Base-by-base conservation (phyloP, 192 early-diverging fungal species). In the Mortierella alpina region DNA sequence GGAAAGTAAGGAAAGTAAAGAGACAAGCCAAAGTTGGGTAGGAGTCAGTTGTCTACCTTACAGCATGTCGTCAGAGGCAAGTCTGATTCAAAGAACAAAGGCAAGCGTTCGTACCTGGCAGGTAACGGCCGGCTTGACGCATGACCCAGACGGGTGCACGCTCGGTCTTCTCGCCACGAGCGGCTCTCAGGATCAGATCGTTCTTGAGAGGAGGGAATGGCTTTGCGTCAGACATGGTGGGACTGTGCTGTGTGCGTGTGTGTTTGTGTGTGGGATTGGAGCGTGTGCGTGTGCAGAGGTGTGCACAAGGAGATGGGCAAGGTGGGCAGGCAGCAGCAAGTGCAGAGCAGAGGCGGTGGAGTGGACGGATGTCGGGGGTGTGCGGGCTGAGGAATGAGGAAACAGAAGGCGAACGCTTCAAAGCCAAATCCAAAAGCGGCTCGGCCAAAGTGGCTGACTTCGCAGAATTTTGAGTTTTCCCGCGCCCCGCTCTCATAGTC, bases 81-180 rank as follows among this genome's bases (percentile, higher is more conserved):
- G 31, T 31, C 31, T 31, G 31, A 31, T 31, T 31, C 31, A 31
- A 31, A 31, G 1, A 31, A 31, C n/a, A 31, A 31, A 1, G 31
- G 31, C 31, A 31, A 31, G 31, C 31, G 31, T 31, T 31, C 31
- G 31, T 88, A 95, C 93, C 93, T 59, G 98, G 96, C 80, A 99
- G 86, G 69, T 98, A 98, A 17, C 98, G 90, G 13, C 98, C 98
- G 10, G 98, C 98, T 84, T 99, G 98, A 53, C 98, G 88, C 97
- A 98, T 98, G 82, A 97, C 95, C 98, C 98, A 99, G n/a, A 98
- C 94, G 15, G 93, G 93, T 11, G 90, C 89, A 44, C 93, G 90
- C 77, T 94, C 88, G 49, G 94, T 85, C 72, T 84, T 66, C 84
- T 94, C 88, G 52, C 95, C 98, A 49, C 92, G 89, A 18, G 94